Percentiles rank a stretch among this genome's conserved stretches.
Conservation (phyloP, 2,329 filamentous ascomycete species). For the Teratosphaeria gauchensis region DNA sequence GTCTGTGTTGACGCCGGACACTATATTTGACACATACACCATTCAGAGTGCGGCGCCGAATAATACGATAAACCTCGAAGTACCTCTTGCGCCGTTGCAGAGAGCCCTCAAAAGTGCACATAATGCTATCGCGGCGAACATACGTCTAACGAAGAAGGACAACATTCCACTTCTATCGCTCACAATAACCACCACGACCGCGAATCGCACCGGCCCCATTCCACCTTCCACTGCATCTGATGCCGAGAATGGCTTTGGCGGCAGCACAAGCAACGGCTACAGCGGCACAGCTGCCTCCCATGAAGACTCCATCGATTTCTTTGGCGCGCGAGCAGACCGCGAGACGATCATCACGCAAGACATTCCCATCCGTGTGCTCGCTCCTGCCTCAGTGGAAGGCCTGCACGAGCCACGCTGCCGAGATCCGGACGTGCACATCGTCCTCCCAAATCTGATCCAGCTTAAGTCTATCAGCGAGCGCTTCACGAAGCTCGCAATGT, state of each 20-base stretch:
- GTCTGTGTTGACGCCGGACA: constrained; percentile 46
- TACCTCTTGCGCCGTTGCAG: constrained; percentile 78
- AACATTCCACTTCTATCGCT: constrained; percentile 77
- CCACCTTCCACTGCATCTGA: constrained; percentile 14
- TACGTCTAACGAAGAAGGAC: constrained; percentile 89
- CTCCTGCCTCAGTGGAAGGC: constrained; percentile 74
- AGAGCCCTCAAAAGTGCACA: constrained; percentile 84
- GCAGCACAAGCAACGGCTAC: constrained; percentile 22
- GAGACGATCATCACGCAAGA: constrained; percentile 93
- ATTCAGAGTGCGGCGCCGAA: constrained; percentile 72
- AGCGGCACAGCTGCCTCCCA: constrained; percentile 9
- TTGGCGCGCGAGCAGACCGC: constrained; percentile 57
- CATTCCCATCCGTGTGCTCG: constrained; percentile 85
- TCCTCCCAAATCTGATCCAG: constrained; percentile 75
- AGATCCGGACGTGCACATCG: constrained; percentile 89
- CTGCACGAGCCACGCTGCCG: constrained; percentile 85
- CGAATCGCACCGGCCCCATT: constrained; percentile 37
- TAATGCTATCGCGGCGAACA: constrained; percentile 68
- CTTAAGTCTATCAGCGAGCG: constrained; percentile 91
- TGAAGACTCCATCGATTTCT: constrained; percentile 20
- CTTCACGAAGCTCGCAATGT: constrained; percentile 72
- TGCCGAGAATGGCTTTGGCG: constrained; percentile 12
- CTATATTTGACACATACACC: constrained; percentile 77
- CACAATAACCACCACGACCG: constrained; percentile 72
- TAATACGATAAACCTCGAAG: constrained; percentile 93